phyloP scores from a whole-genome alignment of 257 asterid species.

The Capsicum baccatum region DNA sequence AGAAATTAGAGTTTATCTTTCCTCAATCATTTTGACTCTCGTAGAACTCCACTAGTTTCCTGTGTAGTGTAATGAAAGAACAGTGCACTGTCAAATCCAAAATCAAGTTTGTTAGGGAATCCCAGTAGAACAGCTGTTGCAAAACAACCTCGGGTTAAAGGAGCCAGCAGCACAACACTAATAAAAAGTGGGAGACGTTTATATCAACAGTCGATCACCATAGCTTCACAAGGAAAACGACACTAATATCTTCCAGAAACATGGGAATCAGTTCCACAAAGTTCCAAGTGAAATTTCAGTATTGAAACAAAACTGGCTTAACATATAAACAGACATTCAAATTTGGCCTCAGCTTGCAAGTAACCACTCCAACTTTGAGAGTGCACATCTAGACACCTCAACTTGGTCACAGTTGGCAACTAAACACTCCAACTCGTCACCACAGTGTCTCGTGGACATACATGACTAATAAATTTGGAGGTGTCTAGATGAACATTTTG shows the following conservation, averaged over 20 bases:
- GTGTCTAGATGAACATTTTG: too few species aligned
- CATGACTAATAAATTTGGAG: too few species aligned
- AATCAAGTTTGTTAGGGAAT: background rate
- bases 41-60: background rate
- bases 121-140: background rate
- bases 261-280: background rate
- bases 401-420: too few species aligned
- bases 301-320: background rate
- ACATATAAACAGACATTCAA: too few species aligned
- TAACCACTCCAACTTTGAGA: too few species aligned
- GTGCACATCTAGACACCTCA: too few species aligned
- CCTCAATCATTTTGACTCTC: conserved; percentile 10
- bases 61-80: background rate
- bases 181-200: background rate
- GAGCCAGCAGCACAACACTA: background rate
- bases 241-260: conserved; percentile 15
- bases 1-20: background rate
- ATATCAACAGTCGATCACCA: background rate
- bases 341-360: too few species aligned
- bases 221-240: background rate
- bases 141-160: background rate
- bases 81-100: background rate
- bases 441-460: too few species aligned
- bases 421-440: too few species aligned
- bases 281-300: background rate